Evolutionary conservation across 1,139 yeast species (phyloP), one percentile per base, ranked within the genome.

Genomic region (Magnusiomyces magnusii): DNA sequence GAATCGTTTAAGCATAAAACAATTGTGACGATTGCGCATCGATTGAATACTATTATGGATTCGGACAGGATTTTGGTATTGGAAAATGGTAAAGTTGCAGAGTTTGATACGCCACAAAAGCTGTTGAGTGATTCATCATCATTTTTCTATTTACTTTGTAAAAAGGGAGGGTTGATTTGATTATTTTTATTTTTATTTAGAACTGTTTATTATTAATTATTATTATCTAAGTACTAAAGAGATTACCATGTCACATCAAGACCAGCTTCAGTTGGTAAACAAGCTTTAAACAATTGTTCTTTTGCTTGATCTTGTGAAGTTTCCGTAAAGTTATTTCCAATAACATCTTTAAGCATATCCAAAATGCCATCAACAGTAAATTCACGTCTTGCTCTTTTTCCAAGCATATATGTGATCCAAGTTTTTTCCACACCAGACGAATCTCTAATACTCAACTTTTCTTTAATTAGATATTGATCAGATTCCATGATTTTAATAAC

Each of bases 1-100:
- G 68, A 73, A 1, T 84, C 83, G 66, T 87, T 87, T 69, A 75
- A 73, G 55, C 78, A 84, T 62, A 79, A 85, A 67, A 87, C 95
- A 0, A 86, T 87, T 60, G 73, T 88, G 55, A 87, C 95, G 0
- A 87, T 88, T 66, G 96, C 96, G 0, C 96, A 88, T 67, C 78
- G 96, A 60, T 77, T 89, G 59, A 90, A 89, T 65, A 89, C 96
- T 0, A 88, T 89, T 55, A 75, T 87, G 78, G 93, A 87, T 66
- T 84, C 87, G 67, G 96, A 89, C 66, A 78, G 80, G 59, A 86
- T 89, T 54, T 73, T 86, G 53, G 86, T 86, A 1, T 75, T 89
- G 61, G 92, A 86, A 54, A 75, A 77, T 41, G 96, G 96, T 7
- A 75, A 76, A 61, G 79, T 87, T 10, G 79, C 77, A 44, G 95